Evolutionary conservation across 139 green algal species (phyloP), one percentile per base, ranked within the genome.

Genomic region (Chlamydomonas incerta): DNA sequence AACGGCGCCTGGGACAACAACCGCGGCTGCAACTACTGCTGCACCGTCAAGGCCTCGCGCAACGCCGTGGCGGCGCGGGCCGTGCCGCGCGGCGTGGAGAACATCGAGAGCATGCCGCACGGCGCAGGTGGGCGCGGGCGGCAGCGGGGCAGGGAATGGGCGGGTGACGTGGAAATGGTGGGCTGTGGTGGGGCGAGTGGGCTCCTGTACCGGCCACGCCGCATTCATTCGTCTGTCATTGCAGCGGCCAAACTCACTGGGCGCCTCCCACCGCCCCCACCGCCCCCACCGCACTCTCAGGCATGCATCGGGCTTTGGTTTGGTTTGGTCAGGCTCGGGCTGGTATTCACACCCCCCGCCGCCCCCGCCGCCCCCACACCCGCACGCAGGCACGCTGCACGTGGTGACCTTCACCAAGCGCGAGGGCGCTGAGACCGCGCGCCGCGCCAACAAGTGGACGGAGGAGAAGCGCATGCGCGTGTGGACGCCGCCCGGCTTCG

Each of bases 381-480:
- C n/a, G n/a, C n/a, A n/a, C n/a, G n/a, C 62, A 83, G 90, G 90
- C 82, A 90, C 69, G 46, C 72, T 93, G 46, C 81, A 93, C 71
- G 71, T 93, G 17, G 23, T 92, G 28, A 41, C 65, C 5, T 63
- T 93, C 28, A 57, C 71, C 9, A 90, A 89, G 80, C 75, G 90
- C 5, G 67, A 80, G 33, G 76, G 52, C 31, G 29, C 33, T 14
- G 68, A 84, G 52, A 28, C n/a, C 34, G 67, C 66, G 13, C 6
- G 18, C 31, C 80, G 80, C 50, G 31, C 62, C 50, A 58, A 41
- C 70, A 87, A 87, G 60, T 94, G 91, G 91, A 92, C 72, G 24
- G 88, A 92, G 60, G 89, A 94, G 69, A 90, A 88, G 87, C 24
- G 83, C 15, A 1, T 94, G 29, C 66, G 91, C 8, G 91, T 93